Evolutionary conservation across 2,329 filamentous ascomycete genomes (phyloP).

Genomic region (Fusarium sp.): DNA sequence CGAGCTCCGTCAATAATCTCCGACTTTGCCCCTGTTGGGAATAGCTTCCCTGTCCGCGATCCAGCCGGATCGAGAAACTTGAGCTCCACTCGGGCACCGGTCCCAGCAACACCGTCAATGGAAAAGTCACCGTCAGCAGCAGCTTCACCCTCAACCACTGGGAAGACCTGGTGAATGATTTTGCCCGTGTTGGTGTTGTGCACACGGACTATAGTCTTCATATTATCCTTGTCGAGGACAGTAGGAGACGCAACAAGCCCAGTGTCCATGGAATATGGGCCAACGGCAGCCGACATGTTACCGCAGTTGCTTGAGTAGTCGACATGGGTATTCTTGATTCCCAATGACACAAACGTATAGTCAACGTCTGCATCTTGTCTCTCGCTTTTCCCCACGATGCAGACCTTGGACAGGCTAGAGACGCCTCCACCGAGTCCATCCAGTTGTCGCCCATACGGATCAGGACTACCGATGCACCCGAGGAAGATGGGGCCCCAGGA

Average conservation of each 20-base stretch:
- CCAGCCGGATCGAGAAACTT: conserved; percentile 71
- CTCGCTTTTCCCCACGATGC: conserved; percentile 66
- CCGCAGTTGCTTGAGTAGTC: conserved; percentile 77
- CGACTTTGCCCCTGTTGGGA: conserved; percentile 61
- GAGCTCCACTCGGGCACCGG: conserved; percentile 65
- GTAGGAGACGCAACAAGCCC: conserved; percentile 57
- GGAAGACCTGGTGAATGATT: conserved; percentile 67
- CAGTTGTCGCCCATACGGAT: conserved; percentile 74
- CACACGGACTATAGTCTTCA: conserved; percentile 63
- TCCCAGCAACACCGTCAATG: conserved; percentile 72
- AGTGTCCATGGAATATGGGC: conserved; percentile 71
- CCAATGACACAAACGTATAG: conserved; percentile 73
- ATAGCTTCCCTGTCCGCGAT: conserved; percentile 63
- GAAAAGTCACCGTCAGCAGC: conserved; percentile 61
- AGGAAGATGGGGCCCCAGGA: conserved; percentile 61
- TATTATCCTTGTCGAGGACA: conserved; percentile 26
- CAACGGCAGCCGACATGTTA: conserved; percentile 74
- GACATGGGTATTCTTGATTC: conserved; percentile 67
- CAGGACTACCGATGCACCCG: conserved; percentile 70
- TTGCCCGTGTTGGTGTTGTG: conserved; percentile 77
- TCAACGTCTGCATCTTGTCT: conserved; percentile 13
- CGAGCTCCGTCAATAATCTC: conserved; percentile 62
- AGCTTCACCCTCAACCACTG: conserved; percentile 53
- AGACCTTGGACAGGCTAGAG: conserved; percentile 76
- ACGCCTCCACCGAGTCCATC: conserved; percentile 76